Conservation (phyloP, 1,139 yeast species). For the Tardiomyces depauwii region DNA sequence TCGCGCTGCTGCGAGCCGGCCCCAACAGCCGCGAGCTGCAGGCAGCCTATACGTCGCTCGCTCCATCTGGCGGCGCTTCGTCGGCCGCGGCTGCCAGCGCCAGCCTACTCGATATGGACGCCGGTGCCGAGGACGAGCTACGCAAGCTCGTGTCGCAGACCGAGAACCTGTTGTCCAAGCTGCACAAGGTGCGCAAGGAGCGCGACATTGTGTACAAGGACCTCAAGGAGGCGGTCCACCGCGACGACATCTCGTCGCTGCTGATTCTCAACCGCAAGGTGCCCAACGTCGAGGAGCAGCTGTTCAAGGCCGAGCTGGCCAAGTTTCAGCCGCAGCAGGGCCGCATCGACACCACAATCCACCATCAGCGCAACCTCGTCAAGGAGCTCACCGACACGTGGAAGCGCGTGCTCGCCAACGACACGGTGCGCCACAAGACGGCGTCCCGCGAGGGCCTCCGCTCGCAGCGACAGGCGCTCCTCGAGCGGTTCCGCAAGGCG, state of each 20-base stretch:
- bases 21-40: slow-evolving; percentile 21
- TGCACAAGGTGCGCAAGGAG: slow-evolving; percentile 44
- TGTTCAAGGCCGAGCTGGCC: slow-evolving; percentile 58
- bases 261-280: slow-evolving; percentile 57
- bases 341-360: slow-evolving; percentile 57
- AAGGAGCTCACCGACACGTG: slow-evolving; percentile 47
- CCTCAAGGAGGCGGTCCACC: slow-evolving; percentile 59
- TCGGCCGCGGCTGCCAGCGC: slow-evolving; percentile 17
- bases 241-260: slow-evolving; percentile 77
- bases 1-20: slow-evolving; percentile 27
- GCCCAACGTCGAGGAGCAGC: slow-evolving; percentile 41
- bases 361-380: slow-evolving; percentile 49
- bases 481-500: slow-evolving; percentile 39
- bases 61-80: slow-evolving; percentile 16
- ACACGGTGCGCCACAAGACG: slow-evolving; percentile 28
- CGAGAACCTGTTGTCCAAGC: slow-evolving; percentile 32
- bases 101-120: slow-evolving; percentile 55
- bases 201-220: slow-evolving; percentile 50
- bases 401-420: slow-evolving; percentile 40
- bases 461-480: slow-evolving; percentile 29
- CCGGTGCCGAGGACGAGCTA: slow-evolving; percentile 27
- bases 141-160: slow-evolving; percentile 35
- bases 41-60: slow-evolving; percentile 14
- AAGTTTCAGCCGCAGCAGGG: slow-evolving; percentile 64
- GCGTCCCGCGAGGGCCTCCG: slow-evolving; percentile 28